Conservation (phyloP, 208 protist species). For the Trichomonas vaginalis region DNA sequence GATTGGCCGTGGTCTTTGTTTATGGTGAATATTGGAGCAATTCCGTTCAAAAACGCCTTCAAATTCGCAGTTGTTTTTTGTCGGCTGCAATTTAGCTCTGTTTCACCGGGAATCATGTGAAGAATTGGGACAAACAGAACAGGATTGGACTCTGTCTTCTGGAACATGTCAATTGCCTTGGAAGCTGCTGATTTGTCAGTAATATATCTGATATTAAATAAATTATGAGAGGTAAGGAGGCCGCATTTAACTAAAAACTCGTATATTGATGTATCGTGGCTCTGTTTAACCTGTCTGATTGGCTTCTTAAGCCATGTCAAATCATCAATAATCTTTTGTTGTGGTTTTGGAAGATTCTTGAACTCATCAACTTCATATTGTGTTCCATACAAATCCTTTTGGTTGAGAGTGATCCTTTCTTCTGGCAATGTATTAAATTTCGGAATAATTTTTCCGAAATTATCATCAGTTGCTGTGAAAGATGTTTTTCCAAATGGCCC, state of each 20-base stretch:
- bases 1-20: neutral
- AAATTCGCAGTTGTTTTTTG: neutral
- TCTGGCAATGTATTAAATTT: neutral
- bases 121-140: neutral
- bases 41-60: neutral
- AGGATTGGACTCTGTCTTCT: neutral
- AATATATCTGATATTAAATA: neutral
- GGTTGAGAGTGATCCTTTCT: neutral
- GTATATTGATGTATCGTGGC: neutral
- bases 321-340: neutral
- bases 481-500: neutral
- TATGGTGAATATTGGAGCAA: neutral
- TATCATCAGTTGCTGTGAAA: neutral
- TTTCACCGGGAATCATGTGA: neutral
- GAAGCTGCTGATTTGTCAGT: neutral
- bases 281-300: neutral
- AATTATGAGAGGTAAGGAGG: neutral
- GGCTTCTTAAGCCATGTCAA: neutral
- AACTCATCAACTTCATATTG: neutral
- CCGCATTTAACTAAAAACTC: neutral
- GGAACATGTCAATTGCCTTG: neutral
- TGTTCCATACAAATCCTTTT: neutral
- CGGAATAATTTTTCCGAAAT: neutral
- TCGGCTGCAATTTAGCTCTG: neutral
- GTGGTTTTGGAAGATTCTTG: neutral